Evolutionary conservation across 2,329 filamentous ascomycete genomes (phyloP), one percentile per base, ranked within the genome.

Genomic region (Ceratocystiopsis sp.): DNA sequence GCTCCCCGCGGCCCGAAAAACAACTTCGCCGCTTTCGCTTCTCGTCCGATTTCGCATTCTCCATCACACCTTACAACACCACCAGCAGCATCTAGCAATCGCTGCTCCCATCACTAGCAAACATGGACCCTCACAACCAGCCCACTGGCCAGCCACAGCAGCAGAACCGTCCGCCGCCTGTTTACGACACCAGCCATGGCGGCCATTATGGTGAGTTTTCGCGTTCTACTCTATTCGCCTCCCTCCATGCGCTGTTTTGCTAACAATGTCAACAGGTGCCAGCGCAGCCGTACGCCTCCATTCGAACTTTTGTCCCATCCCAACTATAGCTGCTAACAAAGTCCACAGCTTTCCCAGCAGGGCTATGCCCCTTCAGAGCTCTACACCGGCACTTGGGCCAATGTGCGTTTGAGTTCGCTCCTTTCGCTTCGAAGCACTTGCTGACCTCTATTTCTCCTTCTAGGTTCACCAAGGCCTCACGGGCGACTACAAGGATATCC

Each of bases 401-500:
- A 98, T 66, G 89, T 91, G 67, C 57, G 75, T 51, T 13, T 33
- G n/a, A 32, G 6, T 35, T 35, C 34, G 3, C 17, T n/a, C 29
- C 4, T 25, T 36, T 4, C 12, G 35, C 18, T 21, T 17, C 29
- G 37, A 36, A 17, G 9, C 37, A 3, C 16, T 10, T 33, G 33
- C 34, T 35, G 14, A 32, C 40, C 25, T 16, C 33, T 11, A 13
- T 10, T 10, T 16, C 43, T 38, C 15, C 21, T n/a, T 10, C 21
- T 19, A 93, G 84, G 85, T 96, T 51, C 93, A 93, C 57, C 91
- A 98, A 72, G 91, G 91, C 41, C 72, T 98, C 40, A 83, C 80
- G 46, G 87, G 86, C 48, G 81, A 82, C 49, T 94, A 95, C 61
- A 89, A 93, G 59, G 91, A 98, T 60, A 95, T 96, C 55, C 70